Conservation (phyloP, 2,329 filamentous ascomycete species). For the Aspergillus sp. region DNA sequence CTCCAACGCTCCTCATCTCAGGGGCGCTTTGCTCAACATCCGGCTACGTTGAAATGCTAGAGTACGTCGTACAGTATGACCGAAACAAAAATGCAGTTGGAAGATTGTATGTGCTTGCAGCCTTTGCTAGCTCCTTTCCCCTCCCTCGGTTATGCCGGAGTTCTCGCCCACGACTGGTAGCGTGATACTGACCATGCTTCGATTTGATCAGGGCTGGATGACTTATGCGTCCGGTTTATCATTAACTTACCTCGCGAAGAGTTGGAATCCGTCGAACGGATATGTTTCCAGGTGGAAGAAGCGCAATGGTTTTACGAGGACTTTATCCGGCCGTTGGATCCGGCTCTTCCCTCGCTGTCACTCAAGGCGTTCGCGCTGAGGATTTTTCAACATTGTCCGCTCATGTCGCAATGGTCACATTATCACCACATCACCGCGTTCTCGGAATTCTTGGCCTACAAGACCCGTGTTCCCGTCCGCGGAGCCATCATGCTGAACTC, state of each 20-base stretch:
- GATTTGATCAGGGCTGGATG: constrained; percentile 74
- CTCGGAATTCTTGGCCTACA: constrained; percentile 89
- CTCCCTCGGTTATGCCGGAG: background rate
- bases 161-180: background rate
- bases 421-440: constrained; percentile 81
- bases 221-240: constrained; percentile 96
- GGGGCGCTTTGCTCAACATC: constrained; percentile 22
- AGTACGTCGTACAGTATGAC: constrained; percentile 64
- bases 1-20: constrained; percentile 20
- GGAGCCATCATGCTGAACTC: constrained; percentile 92
- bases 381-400: constrained; percentile 91
- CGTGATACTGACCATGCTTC: constrained; percentile 23
- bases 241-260: constrained; percentile 94
- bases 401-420: constrained; percentile 76
- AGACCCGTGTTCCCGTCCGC: constrained; percentile 87
- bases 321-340: constrained; percentile 89
- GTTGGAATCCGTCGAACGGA: constrained; percentile 82
- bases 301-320: constrained; percentile 99
- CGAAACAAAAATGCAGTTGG: constrained; percentile 77
- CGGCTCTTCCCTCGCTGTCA: constrained; percentile 78
- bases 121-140: background rate
- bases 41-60: constrained; percentile 58
- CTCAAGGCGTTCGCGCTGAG: constrained; percentile 82
- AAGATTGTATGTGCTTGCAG: constrained; percentile 69
- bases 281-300: constrained; percentile 98